Evolutionary conservation across 805 yeast genomes (phyloP), one percentile per base, ranked within the genome.

Genomic region (Metschnikowia cerradonensis): DNA sequence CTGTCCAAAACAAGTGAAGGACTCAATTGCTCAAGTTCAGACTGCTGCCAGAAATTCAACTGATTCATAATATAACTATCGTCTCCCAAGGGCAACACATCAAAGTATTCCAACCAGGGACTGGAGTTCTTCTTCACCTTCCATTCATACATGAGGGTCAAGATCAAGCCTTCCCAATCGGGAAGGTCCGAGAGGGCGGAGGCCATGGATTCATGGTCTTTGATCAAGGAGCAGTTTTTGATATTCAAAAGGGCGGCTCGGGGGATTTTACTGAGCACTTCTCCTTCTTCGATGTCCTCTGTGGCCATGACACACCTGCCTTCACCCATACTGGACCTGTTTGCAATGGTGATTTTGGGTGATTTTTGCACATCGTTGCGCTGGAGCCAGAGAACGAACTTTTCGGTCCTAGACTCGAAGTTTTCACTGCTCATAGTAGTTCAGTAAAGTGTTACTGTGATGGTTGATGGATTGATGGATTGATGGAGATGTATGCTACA

Each of bases 141-240:
- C 51, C 68, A 48, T 59, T 88, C 95, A 59, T 82, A 84, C 45
- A 84, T 69, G 55, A 92, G 72, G 15, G 84, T 76, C 37, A 89
- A 62, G 40, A 91, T 84, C 52, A 94, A 70, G 1, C 86, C 81
- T 50, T 87, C 86, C 98, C 98, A 92, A 42, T 83, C 86, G 45
- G 76, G 77, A 45, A 82, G 70, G 1, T 64, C 61, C 2, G 70
- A 67, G 43, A 84, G 60, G 1, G 72, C 62, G 1, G 64, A 72
- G 33, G 60, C 58, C 8, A 66, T 42, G 34, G 65, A 69, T 5
- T 67, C 72, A 34, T 55, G 60, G 14, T 71, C 65, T 10, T 58
- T 41, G 0, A 70, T 49, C 17, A 85, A 64, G 1, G 79, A 64
- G 30, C 84, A 79, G 8, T 83, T 85, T 15, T 76, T 78, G n/a